Percentiles rank a stretch among this genome's conserved stretches.
These are phyloP conservation scores for Umbelopsis sp. DNA, from an alignment of 192 early-diverging fungal genomes.

Conservation along the genomic window DNA sequence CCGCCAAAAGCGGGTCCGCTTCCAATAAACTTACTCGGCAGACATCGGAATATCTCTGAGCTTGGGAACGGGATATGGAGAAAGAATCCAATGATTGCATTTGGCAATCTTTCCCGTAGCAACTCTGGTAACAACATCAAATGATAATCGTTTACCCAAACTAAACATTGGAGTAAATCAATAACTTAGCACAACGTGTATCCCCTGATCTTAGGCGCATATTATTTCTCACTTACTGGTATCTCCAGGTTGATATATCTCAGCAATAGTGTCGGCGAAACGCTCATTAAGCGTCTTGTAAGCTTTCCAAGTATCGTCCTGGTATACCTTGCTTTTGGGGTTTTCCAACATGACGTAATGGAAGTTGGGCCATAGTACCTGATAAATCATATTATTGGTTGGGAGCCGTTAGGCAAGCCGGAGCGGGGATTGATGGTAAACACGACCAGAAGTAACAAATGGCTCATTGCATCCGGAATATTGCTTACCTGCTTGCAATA, in stretches of 20 bases:
- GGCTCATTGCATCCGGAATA: not conserved
- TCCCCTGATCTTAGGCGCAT: not conserved
- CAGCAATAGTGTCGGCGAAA: conserved; percentile 83
- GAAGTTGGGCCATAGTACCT: conserved; percentile 96
- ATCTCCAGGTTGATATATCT: conserved; percentile 80
- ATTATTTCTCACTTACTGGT: conserved; percentile 60
- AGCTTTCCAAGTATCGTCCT: conserved; percentile 81
- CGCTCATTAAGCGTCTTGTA: conserved; percentile 82
- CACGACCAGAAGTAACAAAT: not conserved
- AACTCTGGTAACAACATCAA: conserved; percentile 91
- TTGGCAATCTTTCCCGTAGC: conserved; percentile 80
- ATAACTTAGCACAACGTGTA: not conserved
- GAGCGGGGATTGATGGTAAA: conserved; percentile 10
- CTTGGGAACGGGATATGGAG: conserved; percentile 96
- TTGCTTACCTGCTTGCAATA: conserved; percentile 90
- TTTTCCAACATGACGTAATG: conserved; percentile 94
- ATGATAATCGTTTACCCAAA: conserved; percentile 99
- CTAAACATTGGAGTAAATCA: conserved; percentile 32
- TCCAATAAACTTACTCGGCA: conserved; percentile 63
- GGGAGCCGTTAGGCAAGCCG: not conserved
- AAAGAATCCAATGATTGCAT: conserved; percentile 94
- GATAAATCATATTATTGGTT: conserved; percentile 25
- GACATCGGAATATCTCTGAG: conserved; percentile 92
- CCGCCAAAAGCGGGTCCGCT: not conserved
- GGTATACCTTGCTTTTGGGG: conserved; percentile 77